Evolutionary conservation across 495 filamentous ascomycete genomes (phyloP).

Genomic region (Tuber aestivum): DNA sequence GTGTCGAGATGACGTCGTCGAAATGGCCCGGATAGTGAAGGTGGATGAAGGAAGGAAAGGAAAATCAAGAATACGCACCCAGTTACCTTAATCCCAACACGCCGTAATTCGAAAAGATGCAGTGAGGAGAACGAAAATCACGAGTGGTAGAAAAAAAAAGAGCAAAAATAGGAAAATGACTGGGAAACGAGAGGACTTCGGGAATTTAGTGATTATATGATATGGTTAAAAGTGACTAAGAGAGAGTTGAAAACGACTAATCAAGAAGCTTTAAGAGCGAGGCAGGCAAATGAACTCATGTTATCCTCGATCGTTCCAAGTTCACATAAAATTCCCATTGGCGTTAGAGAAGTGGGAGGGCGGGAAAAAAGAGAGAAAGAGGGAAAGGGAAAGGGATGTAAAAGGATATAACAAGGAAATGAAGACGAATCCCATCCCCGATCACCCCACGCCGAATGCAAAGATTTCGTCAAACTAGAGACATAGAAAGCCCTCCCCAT

Average conservation of each 20-base stretch:
- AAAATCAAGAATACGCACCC: neutral
- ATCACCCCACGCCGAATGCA: neutral
- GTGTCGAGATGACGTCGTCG: neutral
- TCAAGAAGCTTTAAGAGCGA: neutral
- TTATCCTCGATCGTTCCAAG: neutral
- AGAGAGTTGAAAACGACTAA: neutral
- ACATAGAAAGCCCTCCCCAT: neutral
- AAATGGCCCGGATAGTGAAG: neutral
- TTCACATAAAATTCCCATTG: neutral
- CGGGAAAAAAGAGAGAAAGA: neutral
- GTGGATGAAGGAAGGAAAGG: neutral
- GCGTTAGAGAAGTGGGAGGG: neutral
- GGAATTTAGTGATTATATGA: neutral
- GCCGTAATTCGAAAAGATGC: slow-evolving; percentile 5
- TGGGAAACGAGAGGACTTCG: neutral
- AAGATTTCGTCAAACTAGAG: neutral
- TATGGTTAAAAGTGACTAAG: neutral
- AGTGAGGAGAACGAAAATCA: neutral
- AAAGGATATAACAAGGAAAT: neutral
- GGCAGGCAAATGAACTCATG: neutral
- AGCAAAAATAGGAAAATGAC: neutral
- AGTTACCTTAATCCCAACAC: slow-evolving; percentile 1
- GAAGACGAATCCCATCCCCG: neutral
- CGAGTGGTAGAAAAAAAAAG: neutral
- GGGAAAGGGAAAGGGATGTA: neutral